A percentile compares a stretch with the other conserved stretches of the same genome.
These are phyloP conservation scores for Cladosporium sp. DNA, from an alignment of 2,329 filamentous ascomycete species.

Conservation along the genomic window DNA sequence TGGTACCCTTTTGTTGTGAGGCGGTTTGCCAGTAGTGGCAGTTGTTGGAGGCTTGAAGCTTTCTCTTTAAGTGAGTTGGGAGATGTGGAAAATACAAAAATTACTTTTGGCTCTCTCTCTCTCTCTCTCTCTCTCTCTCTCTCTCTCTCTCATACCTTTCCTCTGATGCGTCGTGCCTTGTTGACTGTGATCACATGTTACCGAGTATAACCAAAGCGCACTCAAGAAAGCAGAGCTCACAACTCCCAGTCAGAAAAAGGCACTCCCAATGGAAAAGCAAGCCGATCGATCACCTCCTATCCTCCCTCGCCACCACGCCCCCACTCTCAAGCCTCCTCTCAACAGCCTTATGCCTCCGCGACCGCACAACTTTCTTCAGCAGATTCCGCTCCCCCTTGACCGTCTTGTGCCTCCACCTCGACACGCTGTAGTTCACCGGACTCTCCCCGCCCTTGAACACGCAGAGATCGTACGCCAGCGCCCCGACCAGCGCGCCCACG, in stretches of 20 bases:
- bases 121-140: background rate
- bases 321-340: slow-evolving; percentile 10
- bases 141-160: background rate
- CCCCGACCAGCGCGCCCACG: slow-evolving; percentile 45
- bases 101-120: background rate
- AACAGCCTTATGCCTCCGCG: background rate
- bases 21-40: background rate
- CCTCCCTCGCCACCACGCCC: background rate
- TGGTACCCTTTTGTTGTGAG: too few species aligned
- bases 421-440: slow-evolving; percentile 52
- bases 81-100: background rate
- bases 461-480: slow-evolving; percentile 50
- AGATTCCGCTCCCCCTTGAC: slow-evolving; percentile 25
- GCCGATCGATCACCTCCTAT: background rate
- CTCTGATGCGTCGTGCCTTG: background rate
- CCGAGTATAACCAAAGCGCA: too few species aligned
- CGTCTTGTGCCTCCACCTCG: slow-evolving; percentile 28
- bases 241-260: background rate
- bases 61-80: background rate
- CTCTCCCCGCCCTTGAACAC: slow-evolving; percentile 53
- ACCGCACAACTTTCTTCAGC: slow-evolving; percentile 18
- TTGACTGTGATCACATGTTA: too few species aligned
- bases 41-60: background rate
- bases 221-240: background rate
- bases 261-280: background rate